Evolutionary conservation across 179 eudicot species (phyloP).

Genomic region (Actinidia chinensis): DNA sequence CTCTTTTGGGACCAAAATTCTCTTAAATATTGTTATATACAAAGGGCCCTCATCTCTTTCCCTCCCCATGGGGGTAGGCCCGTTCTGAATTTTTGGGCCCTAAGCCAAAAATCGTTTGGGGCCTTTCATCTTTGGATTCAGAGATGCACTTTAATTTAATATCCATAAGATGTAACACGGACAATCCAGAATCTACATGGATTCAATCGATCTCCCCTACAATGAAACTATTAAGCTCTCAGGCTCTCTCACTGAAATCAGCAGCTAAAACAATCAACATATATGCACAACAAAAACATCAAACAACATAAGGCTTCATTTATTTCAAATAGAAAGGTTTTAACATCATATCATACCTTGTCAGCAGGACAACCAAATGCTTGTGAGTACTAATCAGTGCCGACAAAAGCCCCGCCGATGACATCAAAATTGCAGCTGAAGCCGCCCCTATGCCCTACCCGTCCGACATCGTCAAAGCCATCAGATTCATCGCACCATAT

Average conservation of each 20-base stretch:
- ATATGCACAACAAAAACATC: neutral
- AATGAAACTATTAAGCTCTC: neutral
- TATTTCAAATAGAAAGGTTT: neutral
- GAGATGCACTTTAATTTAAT: neutral
- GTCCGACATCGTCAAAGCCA: conserved; percentile 82
- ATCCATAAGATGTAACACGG: neutral
- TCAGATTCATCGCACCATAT: conserved; percentile 81
- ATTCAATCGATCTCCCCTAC: conserved; percentile 1
- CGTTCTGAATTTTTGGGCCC: too few relatives aligned
- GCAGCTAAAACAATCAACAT: neutral
- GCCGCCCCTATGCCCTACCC: conserved; percentile 58
- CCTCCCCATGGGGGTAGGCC: too few relatives aligned
- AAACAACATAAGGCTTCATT: neutral
- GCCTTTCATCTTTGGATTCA: too few relatives aligned
- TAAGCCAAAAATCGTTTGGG: too few relatives aligned
- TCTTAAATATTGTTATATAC: too few relatives aligned
- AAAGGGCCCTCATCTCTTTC: too few relatives aligned
- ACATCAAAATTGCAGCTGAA: conserved; percentile 53
- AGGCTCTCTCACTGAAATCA: neutral
- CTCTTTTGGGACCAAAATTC: too few relatives aligned
- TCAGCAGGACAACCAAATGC: conserved; percentile 76
- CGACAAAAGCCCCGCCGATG: conserved; percentile 81
- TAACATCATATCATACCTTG: conserved; percentile 14
- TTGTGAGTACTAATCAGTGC: conserved; percentile 86
- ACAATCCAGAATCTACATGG: neutral